Conservation (phyloP, 805 yeast genomes). For the Scheffersomyces coipomensis region DNA sequence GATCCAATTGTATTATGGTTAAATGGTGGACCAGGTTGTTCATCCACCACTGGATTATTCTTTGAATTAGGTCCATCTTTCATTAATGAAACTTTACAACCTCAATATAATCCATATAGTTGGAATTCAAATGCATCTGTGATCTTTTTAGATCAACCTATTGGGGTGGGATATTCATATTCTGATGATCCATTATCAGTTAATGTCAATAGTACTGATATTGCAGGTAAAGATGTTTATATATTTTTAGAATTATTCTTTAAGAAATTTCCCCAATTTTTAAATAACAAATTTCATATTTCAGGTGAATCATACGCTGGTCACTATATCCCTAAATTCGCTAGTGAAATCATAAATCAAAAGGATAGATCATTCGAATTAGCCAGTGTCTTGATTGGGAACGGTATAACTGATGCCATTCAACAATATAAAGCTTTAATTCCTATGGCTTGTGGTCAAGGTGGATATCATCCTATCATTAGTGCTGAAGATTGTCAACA, state of each 20-base stretch:
- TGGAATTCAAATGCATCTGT: slow-evolving; percentile 29
- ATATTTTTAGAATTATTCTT: slow-evolving; percentile 29
- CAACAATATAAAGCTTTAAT: slow-evolving; percentile 70
- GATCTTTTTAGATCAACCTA: slow-evolving; percentile 35
- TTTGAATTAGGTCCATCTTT: slow-evolving; percentile 21
- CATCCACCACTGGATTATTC: slow-evolving; percentile 16
- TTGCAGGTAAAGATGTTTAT: slow-evolving; percentile 26
- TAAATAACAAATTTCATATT: slow-evolving; percentile 24
- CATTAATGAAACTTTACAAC: slow-evolving; percentile 13
- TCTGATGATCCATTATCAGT: slow-evolving; percentile 12
- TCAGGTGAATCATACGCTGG: slow-evolving; percentile 45
- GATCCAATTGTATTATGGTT: slow-evolving; percentile 23
- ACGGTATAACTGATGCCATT: slow-evolving; percentile 82
- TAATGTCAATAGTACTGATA: slow-evolving; percentile 19
- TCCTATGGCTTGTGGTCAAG: slow-evolving; percentile 82
- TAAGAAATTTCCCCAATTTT: slow-evolving; percentile 23
- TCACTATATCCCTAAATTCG: slow-evolving; percentile 42
- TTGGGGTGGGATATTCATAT: slow-evolving; percentile 24
- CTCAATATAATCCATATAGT: slow-evolving; percentile 16
- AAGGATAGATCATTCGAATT: slow-evolving; percentile 46
- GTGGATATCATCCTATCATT: slow-evolving; percentile 28
- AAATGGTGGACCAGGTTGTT: slow-evolving; percentile 23
- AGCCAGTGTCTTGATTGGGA: slow-evolving; percentile 83
- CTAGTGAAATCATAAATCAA: slow-evolving; percentile 36
- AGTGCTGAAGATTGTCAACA: slow-evolving; percentile 22